Conservation (phyloP, 2,329 filamentous ascomycete species). For the Paraconiothyrium brasiliense region DNA sequence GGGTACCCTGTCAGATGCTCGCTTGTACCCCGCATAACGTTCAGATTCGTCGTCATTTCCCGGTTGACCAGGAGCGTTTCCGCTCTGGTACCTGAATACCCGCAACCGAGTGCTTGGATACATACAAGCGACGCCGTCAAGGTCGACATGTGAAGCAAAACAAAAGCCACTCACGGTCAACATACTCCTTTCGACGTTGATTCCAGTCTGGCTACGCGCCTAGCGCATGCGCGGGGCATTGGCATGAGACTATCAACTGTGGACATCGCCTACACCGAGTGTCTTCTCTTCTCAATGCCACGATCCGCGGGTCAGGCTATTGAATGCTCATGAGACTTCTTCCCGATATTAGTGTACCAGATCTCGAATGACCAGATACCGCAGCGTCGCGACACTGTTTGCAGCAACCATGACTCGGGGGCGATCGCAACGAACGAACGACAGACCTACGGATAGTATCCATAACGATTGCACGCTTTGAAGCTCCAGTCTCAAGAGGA, state of each 20-base stretch:
- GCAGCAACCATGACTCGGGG: neutral
- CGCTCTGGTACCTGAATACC: conserved; percentile 11
- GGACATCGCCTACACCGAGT: neutral
- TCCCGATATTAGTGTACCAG: too few relatives aligned
- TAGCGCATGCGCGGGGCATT: neutral
- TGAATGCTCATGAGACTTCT: too few relatives aligned
- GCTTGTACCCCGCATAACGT: conserved; percentile 6
- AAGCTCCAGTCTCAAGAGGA: neutral
- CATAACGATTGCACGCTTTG: neutral
- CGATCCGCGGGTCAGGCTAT: neutral
- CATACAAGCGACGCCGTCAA: neutral
- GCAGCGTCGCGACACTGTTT: neutral
- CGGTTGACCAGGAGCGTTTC: neutral
- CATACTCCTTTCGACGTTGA: neutral
- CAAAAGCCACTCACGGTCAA: neutral
- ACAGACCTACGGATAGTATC: neutral
- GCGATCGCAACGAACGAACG: neutral
- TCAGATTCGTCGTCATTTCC: neutral
- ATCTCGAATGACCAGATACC: neutral
- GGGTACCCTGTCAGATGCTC: neutral
- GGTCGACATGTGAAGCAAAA: neutral
- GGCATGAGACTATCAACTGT: neutral
- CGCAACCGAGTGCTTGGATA: conserved; percentile 6
- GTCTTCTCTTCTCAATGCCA: too few relatives aligned
- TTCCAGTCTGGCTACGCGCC: neutral